phyloP scores from a whole-genome alignment of 306 rosid genomes.

The Vigna nakashimae region DNA sequence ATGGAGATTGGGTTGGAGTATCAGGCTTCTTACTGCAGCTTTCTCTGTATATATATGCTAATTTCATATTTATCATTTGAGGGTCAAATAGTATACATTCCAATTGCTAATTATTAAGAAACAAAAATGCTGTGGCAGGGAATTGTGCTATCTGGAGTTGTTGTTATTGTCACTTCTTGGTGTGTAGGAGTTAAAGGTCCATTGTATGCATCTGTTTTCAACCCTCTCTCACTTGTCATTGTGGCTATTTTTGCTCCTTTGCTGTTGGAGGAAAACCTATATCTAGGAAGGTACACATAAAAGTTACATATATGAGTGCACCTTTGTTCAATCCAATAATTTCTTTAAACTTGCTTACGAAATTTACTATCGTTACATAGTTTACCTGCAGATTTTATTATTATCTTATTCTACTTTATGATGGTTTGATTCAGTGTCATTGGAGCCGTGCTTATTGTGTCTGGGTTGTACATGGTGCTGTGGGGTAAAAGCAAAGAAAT shows the following conservation, averaged over 20 bases:
- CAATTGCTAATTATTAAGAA: neutral
- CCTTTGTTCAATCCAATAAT: neutral
- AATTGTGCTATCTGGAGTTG: neutral
- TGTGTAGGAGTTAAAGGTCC: neutral
- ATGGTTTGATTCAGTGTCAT: neutral
- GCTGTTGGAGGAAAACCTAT: slow-evolving; percentile 8
- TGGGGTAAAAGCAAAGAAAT: slow-evolving; percentile 1
- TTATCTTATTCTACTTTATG: no score
- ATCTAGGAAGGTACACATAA: slow-evolving; percentile 17
- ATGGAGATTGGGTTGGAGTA: neutral
- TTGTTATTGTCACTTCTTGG: neutral
- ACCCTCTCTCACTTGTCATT: neutral
- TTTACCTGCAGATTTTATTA: neutral
- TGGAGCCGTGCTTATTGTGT: neutral
- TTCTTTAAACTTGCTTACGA: neutral
- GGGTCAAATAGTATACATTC: neutral
- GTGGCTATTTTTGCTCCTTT: slow-evolving; percentile 5
- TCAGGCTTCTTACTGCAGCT: neutral
- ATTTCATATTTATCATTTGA: neutral
- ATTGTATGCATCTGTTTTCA: slow-evolving; percentile 4
- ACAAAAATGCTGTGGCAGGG: slow-evolving; percentile 1
- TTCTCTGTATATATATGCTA: neutral
- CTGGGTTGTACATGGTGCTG: slow-evolving; percentile 12
- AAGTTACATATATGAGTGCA: neutral
- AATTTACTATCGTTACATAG: neutral